These are phyloP conservation scores for Neurospora intermedia DNA, from an alignment of 495 filamentous ascomycete genomes.

Conservation along the genomic window DNA sequence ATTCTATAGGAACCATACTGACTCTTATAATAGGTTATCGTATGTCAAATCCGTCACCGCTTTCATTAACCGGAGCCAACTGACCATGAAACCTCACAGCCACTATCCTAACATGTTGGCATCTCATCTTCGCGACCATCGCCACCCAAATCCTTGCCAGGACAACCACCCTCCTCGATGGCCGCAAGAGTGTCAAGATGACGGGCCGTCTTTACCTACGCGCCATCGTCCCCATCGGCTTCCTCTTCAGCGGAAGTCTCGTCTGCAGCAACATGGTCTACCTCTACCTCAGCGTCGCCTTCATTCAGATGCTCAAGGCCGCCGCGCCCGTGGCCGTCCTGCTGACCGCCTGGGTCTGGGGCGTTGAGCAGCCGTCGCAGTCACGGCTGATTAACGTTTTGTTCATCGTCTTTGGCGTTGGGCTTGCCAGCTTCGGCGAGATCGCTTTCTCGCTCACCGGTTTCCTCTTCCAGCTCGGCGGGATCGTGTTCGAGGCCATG, in stretches of 20 bases:
- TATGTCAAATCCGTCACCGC: conserved; percentile 4
- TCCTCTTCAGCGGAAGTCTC: conserved; percentile 60
- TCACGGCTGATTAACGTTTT: conserved; percentile 55
- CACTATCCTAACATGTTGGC: conserved; percentile 64
- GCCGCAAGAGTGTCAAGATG: conserved; percentile 59
- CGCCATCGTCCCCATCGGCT: conserved; percentile 63
- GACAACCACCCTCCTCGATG: conserved; percentile 56
- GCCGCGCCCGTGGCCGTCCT: conserved; percentile 59
- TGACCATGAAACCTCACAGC: conserved; percentile 14
- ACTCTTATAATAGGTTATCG: conserved; percentile 19
- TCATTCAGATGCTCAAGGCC: conserved; percentile 80
- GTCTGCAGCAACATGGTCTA: conserved; percentile 67
- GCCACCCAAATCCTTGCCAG: conserved; percentile 64
- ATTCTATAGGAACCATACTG: conserved; percentile 3
- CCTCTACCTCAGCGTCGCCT: conserved; percentile 63
- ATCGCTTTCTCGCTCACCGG: conserved; percentile 60
- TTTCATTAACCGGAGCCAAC: background rate
- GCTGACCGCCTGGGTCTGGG: conserved; percentile 53
- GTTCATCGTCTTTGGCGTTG: conserved; percentile 63
- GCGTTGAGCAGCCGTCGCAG: conserved; percentile 49
- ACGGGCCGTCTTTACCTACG: conserved; percentile 55
- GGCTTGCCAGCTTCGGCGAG: conserved; percentile 65
- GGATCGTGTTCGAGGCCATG: conserved; percentile 63
- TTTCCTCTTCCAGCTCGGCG: conserved; percentile 58
- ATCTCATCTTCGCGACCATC: conserved; percentile 60